Conservation (phyloP, 139 green algal genomes). For the Chlamydomonas schloesseri region DNA sequence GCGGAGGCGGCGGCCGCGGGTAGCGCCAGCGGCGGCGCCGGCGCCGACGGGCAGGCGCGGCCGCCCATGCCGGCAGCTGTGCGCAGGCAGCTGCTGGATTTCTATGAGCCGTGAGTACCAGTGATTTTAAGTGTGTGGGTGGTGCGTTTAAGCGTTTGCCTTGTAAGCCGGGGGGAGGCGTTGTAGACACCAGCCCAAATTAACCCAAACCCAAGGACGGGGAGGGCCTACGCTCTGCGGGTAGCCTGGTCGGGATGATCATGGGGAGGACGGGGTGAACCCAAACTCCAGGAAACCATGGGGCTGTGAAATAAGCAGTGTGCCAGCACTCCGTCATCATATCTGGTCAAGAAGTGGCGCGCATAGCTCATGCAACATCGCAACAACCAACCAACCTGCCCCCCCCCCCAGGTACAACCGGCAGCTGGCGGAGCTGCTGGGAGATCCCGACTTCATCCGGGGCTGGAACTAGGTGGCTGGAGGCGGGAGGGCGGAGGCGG, state of each 20-base stretch:
- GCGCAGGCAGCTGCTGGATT: constrained; percentile 1
- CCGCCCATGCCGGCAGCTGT: not conserved
- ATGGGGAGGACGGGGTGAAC: no score
- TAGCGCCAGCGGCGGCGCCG: not conserved
- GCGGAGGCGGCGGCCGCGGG: not conserved
- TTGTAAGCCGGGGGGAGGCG: not conserved
- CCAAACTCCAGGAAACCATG: no score
- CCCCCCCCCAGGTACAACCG: constrained; percentile 32
- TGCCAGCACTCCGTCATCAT: no score
- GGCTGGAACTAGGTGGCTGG: constrained; percentile 11
- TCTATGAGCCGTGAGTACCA: constrained; percentile 35
- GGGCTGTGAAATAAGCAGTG: no score
- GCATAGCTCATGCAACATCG: no score
- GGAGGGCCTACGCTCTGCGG: no score
- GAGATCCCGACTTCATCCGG: constrained; percentile 2
- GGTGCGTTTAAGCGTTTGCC: not conserved
- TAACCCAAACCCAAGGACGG: no score
- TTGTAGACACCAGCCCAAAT: not conserved
- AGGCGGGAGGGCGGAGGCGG: no score
- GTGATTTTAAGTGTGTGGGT: not conserved
- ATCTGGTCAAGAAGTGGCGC: no score
- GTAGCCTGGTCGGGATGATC: not conserved
- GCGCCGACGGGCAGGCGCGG: not conserved
- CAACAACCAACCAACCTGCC: no score
- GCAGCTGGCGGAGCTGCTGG: constrained; percentile 18